Evolutionary conservation across 805 yeast genomes (phyloP).

Genomic region (Candida ficus): DNA sequence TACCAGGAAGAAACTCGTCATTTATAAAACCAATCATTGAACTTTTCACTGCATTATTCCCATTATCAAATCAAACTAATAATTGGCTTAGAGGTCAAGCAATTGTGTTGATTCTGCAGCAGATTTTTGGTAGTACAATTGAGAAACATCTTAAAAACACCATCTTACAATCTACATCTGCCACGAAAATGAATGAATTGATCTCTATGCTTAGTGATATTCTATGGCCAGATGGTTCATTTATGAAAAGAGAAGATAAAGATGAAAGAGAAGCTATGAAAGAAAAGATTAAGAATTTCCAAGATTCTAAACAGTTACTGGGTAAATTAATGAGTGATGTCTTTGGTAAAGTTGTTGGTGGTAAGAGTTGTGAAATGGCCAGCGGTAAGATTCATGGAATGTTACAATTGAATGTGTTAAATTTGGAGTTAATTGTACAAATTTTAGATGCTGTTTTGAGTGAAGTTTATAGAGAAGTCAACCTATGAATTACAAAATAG

Average conservation of each 20-base stretch:
- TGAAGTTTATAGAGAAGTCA: constrained; percentile 30
- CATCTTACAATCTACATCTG: constrained; percentile 36
- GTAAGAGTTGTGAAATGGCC: constrained; percentile 57
- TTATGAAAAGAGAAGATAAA: constrained; percentile 31
- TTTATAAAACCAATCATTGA: constrained; percentile 84
- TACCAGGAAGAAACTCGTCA: constrained; percentile 22
- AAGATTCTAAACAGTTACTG: constrained; percentile 55
- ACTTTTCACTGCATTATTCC: constrained; percentile 62
- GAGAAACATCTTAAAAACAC: constrained; percentile 49
- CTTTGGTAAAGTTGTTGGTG: constrained; percentile 71
- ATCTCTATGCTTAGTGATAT: constrained; percentile 27
- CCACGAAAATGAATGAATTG: constrained; percentile 40
- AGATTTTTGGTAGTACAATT: constrained; percentile 80
- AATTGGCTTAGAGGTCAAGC: constrained; percentile 87
- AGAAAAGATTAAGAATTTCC: constrained; percentile 48
- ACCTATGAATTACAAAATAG: too few relatives aligned
- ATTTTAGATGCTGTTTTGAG: constrained; percentile 52
- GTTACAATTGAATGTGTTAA: constrained; percentile 70
- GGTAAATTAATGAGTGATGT: constrained; percentile 56
- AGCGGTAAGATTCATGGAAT: constrained; percentile 53
- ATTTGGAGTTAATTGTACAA: constrained; percentile 55
- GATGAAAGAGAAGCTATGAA: constrained; percentile 40
- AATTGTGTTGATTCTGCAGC: constrained; percentile 73
- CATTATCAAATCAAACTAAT: constrained; percentile 49
- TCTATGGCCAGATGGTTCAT: constrained; percentile 51